Percentiles rank a stretch among this genome's conserved stretches.
Evolutionary conservation across 2,329 filamentous ascomycete species (phyloP).

Genomic region (Cercospora sesami): DNA sequence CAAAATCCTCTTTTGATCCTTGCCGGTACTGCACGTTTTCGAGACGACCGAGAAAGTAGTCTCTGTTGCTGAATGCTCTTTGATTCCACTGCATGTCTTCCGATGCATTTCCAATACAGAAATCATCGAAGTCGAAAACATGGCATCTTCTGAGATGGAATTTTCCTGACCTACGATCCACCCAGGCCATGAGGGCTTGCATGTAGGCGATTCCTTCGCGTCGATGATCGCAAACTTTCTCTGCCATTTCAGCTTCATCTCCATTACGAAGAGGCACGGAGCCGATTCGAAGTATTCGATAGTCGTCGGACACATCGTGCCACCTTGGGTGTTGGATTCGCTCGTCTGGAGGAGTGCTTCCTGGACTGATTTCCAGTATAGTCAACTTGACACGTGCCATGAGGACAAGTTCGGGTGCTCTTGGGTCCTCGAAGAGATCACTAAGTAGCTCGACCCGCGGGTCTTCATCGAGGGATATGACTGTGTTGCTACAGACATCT

Average conservation of each 20-base stretch:
- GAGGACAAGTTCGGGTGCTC: not conserved
- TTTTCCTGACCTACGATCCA: not conserved
- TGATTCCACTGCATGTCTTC: not conserved
- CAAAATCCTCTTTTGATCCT: not conserved
- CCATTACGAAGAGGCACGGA: slow-evolving; percentile 2
- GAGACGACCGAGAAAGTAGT: slow-evolving; percentile 9
- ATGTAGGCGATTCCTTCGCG: slow-evolving; percentile 5
- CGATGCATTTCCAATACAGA: slow-evolving; percentile 16
- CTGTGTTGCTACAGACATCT: not conserved
- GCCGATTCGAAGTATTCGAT: slow-evolving; percentile 10
- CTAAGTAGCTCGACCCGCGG: not conserved
- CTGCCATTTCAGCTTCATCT: not conserved
- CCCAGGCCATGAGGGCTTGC: slow-evolving; percentile 8
- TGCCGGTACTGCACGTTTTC: not conserved
- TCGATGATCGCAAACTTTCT: not conserved
- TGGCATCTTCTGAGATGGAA: slow-evolving; percentile 4
- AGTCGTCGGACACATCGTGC: not conserved
- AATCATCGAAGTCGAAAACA: slow-evolving; percentile 19
- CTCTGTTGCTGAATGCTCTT: not conserved
- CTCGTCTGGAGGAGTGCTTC: not conserved
- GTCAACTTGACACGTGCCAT: not conserved
- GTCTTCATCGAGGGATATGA: not conserved
- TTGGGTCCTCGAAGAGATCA: slow-evolving; percentile 2
- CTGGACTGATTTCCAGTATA: not conserved
- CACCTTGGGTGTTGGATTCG: not conserved